Base-by-base conservation (phyloP, 2,329 filamentous ascomycete species). In the Pseudogymnoascus sp. region DNA sequence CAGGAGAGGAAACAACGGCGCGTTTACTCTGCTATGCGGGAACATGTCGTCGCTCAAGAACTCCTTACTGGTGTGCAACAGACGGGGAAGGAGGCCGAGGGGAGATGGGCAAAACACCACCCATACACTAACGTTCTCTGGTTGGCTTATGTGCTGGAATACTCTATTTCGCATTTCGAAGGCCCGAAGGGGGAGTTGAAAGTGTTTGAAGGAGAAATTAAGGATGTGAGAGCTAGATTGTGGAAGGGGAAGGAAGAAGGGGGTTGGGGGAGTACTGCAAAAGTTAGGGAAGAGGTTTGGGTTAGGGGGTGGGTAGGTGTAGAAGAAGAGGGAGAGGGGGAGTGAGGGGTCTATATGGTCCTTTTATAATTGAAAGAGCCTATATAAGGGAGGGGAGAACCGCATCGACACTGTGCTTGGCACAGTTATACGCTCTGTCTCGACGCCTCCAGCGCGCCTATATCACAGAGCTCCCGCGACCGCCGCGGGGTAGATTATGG, bases 71-170 rank as follows among this genome's bases (percentile, higher is more conserved):
- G 63, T 12, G 47, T 10, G 60, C 44, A 63, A 11, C 64, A 59
- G 31, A 23, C 60, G 25, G 23, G 33, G 16, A 63, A 64, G 6
- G 25, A 44, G 14, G 63, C 60, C n/a, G 40, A 35, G 14, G 14
- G 85, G 10, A 79, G 77, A 1, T 88, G 85, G 85, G 72, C 76
- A 4, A 76, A 74, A 0, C 80, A 82, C 66, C 78, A 78, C 28
- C 83, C 85, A 0, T 87, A 87, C 71, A 86, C 82, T 4, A 88
- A 88, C 66, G 83, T 87, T 1, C 74, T 88, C 16, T 88, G 85
- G 85, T 77, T 88, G 44, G 81, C 83, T 2, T 87, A 86, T 66
- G 74, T 86, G 4, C 85, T 85, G 68, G 74, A 77, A 37, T 85
- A 84, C 71, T 82, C 0, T 14, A 59, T 53, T 77, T 80, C n/a